Evolutionary conservation across 768 basidiomycete species (phyloP).

Genomic region (Termitomyces bulborhizus): DNA sequence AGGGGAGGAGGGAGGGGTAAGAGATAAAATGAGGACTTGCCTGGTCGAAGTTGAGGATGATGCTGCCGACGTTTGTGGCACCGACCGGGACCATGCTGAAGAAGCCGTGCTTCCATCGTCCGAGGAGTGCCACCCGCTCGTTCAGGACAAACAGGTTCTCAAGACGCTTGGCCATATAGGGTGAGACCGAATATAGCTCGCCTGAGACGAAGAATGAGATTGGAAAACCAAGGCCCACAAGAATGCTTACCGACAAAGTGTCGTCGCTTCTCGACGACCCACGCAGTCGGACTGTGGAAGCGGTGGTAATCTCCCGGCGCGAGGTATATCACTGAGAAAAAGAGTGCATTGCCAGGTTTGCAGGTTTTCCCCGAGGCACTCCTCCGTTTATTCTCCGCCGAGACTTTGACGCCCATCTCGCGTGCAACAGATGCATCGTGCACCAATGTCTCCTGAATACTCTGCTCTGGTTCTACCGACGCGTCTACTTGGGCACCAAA

Average conservation of each 20-base stretch:
- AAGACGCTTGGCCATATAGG: slow-evolving; percentile 89
- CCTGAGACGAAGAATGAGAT: slow-evolving; percentile 32
- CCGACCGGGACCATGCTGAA: slow-evolving; percentile 98
- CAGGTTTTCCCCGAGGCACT: slow-evolving; percentile 40
- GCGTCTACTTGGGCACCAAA: slow-evolving; percentile 70
- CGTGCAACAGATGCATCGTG: slow-evolving; percentile 69
- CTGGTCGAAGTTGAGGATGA: slow-evolving; percentile 93
- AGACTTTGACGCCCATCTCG: slow-evolving; percentile 54
- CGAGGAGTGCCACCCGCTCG: slow-evolving; percentile 92
- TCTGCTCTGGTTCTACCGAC: slow-evolving; percentile 49
- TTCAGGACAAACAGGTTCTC: slow-evolving; percentile 96
- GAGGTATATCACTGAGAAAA: slow-evolving; percentile 93
- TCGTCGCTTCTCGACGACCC: slow-evolving; percentile 94
- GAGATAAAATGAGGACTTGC: slow-evolving; percentile 25
- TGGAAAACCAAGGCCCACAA: slow-evolving; percentile 7
- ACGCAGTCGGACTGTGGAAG: slow-evolving; percentile 92
- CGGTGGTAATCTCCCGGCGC: slow-evolving; percentile 98
- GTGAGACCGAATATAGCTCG: slow-evolving; percentile 94
- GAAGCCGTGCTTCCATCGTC: slow-evolving; percentile 93
- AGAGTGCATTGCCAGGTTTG: slow-evolving; percentile 77
- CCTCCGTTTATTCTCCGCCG: slow-evolving; percentile 23
- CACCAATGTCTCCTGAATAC: slow-evolving; percentile 48
- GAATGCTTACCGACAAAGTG: slow-evolving; percentile 77
- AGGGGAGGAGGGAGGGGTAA: neutral
- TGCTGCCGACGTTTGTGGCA: slow-evolving; percentile 96